Percentiles rank a stretch among this genome's conserved stretches.
Evolutionary conservation across 106 monocot genomes (phyloP).

Genomic region (Dactylorhiza incarnata): DNA sequence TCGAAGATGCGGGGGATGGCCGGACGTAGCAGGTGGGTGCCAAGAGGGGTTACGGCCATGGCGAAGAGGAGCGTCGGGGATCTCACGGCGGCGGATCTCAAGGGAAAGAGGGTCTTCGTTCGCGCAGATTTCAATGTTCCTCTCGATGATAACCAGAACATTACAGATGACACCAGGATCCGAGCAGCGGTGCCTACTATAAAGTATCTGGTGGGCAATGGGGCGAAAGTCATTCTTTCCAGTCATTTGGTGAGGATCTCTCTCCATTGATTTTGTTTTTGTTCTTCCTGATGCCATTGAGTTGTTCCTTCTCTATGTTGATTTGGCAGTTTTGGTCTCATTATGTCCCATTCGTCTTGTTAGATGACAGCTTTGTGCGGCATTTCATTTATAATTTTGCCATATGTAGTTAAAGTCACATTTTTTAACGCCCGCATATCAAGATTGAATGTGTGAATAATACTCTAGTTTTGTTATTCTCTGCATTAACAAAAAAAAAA

Average conservation of each 20-base stretch:
- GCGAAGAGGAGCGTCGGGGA: slow-evolving; percentile 91
- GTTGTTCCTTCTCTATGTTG: background rate
- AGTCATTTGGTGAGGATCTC: slow-evolving; percentile 65
- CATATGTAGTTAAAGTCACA: too few relatives aligned
- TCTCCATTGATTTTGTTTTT: background rate
- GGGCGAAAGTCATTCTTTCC: slow-evolving; percentile 84
- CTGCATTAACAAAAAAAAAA: too few relatives aligned
- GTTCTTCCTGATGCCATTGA: background rate
- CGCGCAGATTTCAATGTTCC: slow-evolving; percentile 88
- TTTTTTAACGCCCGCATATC: too few relatives aligned
- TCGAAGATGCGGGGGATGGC: slow-evolving; percentile 24
- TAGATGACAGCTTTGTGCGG: background rate
- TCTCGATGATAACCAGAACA: slow-evolving; percentile 77
- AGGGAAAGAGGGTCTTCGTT: slow-evolving; percentile 79
- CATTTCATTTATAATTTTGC: background rate
- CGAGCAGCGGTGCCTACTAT: slow-evolving; percentile 89
- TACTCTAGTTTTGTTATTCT: too few relatives aligned
- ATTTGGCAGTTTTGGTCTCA: slow-evolving; percentile 1
- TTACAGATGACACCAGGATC: slow-evolving; percentile 89
- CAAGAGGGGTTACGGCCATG: slow-evolving; percentile 62
- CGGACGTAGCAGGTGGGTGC: slow-evolving; percentile 23
- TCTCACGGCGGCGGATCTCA: slow-evolving; percentile 52
- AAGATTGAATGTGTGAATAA: too few relatives aligned
- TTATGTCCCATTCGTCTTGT: too few relatives aligned
- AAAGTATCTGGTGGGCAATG: slow-evolving; percentile 65